These are phyloP conservation scores for Wickerhamiella bombiphila DNA, from an alignment of 805 yeast genomes.

Conservation along the genomic window DNA sequence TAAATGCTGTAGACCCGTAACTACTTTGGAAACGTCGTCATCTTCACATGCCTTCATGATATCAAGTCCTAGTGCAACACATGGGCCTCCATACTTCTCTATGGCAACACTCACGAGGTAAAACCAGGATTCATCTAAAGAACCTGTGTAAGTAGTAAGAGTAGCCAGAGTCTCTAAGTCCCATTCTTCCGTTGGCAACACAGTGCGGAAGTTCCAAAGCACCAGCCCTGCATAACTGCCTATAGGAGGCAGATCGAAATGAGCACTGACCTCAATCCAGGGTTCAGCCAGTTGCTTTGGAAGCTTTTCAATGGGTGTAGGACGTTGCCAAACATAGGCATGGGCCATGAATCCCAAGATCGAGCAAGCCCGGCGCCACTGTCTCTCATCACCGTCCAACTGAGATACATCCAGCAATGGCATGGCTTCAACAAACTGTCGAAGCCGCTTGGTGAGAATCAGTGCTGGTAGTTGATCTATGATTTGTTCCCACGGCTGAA, in stretches of 20 bases:
- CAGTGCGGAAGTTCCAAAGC: conserved; percentile 71
- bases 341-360: conserved; percentile 68
- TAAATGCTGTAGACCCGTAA: conserved; percentile 38
- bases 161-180: conserved; percentile 62
- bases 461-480: conserved; percentile 58
- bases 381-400: conserved; percentile 29
- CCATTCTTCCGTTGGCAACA: conserved; percentile 35
- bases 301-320: conserved; percentile 35
- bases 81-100: conserved; percentile 66
- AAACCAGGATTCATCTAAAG: conserved; percentile 88
- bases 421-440: conserved; percentile 49
- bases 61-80: conserved; percentile 50
- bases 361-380: conserved; percentile 68
- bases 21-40: conserved; percentile 30
- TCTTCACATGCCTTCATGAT: conserved; percentile 45
- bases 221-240: conserved; percentile 80
- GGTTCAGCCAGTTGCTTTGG: conserved; percentile 65
- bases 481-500: conserved; percentile 62
- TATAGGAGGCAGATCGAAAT: conserved; percentile 65
- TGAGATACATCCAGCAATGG: conserved; percentile 40
- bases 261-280: conserved; percentile 40
- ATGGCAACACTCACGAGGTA: conserved; percentile 77
- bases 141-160: conserved; percentile 74
- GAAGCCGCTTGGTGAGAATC: conserved; percentile 46
- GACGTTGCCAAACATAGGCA: conserved; percentile 80